Conservation (phyloP, 768 basidiomycete genomes). For the Cystobasidiopsis lactophilus region DNA sequence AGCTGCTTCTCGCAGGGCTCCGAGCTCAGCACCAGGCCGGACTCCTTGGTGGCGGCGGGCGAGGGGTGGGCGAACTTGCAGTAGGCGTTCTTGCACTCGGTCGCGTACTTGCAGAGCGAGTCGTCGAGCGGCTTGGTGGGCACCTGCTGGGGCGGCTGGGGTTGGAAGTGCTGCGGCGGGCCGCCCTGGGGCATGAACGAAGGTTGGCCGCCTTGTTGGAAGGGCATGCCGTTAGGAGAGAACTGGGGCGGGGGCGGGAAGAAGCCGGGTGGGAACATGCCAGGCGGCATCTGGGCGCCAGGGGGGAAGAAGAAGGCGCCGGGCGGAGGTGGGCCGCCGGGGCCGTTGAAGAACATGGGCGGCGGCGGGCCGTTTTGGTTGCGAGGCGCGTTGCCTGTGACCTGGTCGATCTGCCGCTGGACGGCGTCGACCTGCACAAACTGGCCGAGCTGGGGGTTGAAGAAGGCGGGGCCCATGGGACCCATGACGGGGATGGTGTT, state of each 20-base stretch:
- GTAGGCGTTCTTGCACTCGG: conserved; percentile 70
- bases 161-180: conserved; percentile 14
- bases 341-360: neutral
- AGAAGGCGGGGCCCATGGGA: neutral
- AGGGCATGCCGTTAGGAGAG: too few species aligned
- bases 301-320: neutral
- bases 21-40: conserved; percentile 79
- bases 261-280: neutral
- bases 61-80: conserved; percentile 89
- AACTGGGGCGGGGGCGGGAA: conserved; percentile 3
- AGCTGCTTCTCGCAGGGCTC: conserved; percentile 78
- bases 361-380: neutral
- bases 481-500: neutral
- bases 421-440: neutral
- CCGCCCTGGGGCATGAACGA: conserved; percentile 18
- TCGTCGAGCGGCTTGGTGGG: conserved; percentile 24
- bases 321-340: neutral
- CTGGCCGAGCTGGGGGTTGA: neutral
- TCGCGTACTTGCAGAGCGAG: conserved; percentile 65
- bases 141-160: conserved; percentile 18
- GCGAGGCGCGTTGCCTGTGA: neutral
- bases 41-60: conserved; percentile 86
- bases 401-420: neutral
- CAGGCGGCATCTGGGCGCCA: conserved; percentile 1
- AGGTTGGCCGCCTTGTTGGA: conserved; percentile 13